Evolutionary conservation across 495 filamentous ascomycete species (phyloP).

Genomic region (Xanthoparmelia taractica): DNA sequence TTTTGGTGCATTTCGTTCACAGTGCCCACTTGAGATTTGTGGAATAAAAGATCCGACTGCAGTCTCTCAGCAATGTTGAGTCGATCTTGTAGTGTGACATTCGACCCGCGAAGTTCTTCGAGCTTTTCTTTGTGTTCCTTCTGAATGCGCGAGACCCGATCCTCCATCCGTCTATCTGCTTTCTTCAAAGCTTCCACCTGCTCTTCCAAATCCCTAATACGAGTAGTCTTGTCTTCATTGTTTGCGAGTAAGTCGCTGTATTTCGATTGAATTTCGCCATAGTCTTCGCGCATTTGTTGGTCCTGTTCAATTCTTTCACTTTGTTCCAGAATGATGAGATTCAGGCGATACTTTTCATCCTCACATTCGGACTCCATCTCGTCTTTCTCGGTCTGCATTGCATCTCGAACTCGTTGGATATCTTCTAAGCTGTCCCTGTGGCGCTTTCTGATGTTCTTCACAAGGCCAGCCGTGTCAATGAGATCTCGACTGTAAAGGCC

Average conservation of each 20-base stretch:
- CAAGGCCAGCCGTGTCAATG: not conserved
- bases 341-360: not conserved
- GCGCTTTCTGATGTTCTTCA: not conserved
- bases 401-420: not conserved
- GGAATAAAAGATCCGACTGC: too few species aligned
- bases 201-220: not conserved
- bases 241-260: not conserved
- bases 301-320: too few species aligned
- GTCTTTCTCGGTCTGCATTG: not conserved
- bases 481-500: not conserved
- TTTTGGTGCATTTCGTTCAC: not conserved
- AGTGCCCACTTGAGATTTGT: too few species aligned
- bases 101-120: too few species aligned
- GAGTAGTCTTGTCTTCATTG: not conserved
- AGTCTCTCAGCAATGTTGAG: too few species aligned
- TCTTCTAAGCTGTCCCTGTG: not conserved
- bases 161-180: too few species aligned
- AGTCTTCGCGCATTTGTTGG: too few species aligned
- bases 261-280: not conserved
- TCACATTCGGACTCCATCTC: not conserved
- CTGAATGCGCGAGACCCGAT: too few species aligned
- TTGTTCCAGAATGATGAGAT: too few species aligned
- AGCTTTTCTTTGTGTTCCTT: too few species aligned
- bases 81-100: too few species aligned
- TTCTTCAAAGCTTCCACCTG: too few species aligned